A percentile compares a stretch with the other conserved stretches of the same genome.
Conservation (phyloP, 306 rosid genomes). For the Begonia loranthoides region DNA sequence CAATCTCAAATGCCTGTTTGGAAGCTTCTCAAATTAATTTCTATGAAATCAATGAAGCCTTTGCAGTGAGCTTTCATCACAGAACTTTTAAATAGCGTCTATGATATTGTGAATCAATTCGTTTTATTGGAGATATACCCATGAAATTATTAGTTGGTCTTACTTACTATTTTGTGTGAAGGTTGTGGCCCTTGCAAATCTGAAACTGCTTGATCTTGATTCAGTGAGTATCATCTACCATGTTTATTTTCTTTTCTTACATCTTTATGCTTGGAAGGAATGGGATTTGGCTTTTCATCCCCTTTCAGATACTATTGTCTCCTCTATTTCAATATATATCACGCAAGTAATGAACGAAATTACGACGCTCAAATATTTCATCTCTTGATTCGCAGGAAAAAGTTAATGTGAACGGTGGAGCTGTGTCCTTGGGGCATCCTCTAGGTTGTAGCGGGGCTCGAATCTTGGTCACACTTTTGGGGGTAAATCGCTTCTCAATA, state of each 20-base stretch:
- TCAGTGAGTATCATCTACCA: constrained; percentile 37
- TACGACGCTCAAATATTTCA: not conserved
- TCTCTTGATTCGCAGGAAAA: constrained; percentile 31
- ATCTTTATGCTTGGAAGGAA: not conserved
- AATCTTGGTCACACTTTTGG: constrained; percentile 84
- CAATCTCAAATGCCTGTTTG: constrained; percentile 74
- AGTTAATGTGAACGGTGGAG: constrained; percentile 92
- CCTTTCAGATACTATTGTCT: too few species aligned
- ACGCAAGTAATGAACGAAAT: too few species aligned
- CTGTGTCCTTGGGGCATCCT: constrained; percentile 94
- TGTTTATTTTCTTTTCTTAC: too few species aligned
- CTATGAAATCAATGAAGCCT: constrained; percentile 96
- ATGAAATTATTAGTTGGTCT: too few species aligned
- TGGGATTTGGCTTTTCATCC: too few species aligned
- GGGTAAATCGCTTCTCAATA: constrained; percentile 32
- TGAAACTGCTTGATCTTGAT: constrained; percentile 75
- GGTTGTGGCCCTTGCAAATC: constrained; percentile 98
- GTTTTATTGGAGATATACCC: too few species aligned
- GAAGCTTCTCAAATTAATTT: constrained; percentile 65
- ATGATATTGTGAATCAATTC: too few species aligned
- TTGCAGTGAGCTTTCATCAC: constrained; percentile 43
- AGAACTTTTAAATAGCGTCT: not conserved
- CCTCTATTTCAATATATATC: too few species aligned
- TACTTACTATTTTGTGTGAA: constrained; percentile 5
- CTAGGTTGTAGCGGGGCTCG: constrained; percentile 99